Evolutionary conservation across 1,139 yeast genomes (phyloP), one percentile per base, ranked within the genome.

Genomic region (Nakaseomyces bracarensis): DNA sequence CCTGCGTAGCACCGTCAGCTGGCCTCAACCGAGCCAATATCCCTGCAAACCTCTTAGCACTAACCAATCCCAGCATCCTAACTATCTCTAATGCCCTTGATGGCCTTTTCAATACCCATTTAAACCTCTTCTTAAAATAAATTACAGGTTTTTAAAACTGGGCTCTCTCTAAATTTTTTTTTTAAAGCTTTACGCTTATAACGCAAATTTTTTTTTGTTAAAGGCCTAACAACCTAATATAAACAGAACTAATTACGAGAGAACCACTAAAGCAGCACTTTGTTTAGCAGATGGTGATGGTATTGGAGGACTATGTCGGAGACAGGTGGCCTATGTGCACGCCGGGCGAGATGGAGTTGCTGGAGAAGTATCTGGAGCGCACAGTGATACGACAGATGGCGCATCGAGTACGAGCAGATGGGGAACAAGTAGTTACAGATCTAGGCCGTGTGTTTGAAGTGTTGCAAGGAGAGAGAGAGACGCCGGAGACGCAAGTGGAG

Each of bases 1-100:
- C 63, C 39, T 61, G 61, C 26, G 66, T 65, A 2, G 70, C 65
- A 36, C 64, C 60, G 29, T 52, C 51, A 3, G 69, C 56, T 3
- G 71, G 71, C 42, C 54, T 49, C 39, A 67, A 51, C 3, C 51
- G 53, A 4, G 67, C 60, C 36, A 67, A 45, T 7, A 65, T 46
- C 2, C 67, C 63, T 2, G 63, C 42, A 2, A 53, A 47, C 43
- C 36, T 20, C 36, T 21, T 33, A 7, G 36, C 25, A 21, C 26
- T 33, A 21, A 20, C 36, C 7, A 21, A 33, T 33, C 34, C 34
- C 1, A 27, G 30, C 30, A 27, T 27, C 16, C 10, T 13, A 25
- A 8, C 10, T 25, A 11, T 11, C 4, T n/a, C 27, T 8, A 11
- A 8, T n/a, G n/a, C n/a, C n/a, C n/a, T n/a, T n/a, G n/a, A n/a